These are phyloP conservation scores for Sporothrix inflata DNA, from an alignment of 2,329 filamentous ascomycete species.

Conservation along the genomic window DNA sequence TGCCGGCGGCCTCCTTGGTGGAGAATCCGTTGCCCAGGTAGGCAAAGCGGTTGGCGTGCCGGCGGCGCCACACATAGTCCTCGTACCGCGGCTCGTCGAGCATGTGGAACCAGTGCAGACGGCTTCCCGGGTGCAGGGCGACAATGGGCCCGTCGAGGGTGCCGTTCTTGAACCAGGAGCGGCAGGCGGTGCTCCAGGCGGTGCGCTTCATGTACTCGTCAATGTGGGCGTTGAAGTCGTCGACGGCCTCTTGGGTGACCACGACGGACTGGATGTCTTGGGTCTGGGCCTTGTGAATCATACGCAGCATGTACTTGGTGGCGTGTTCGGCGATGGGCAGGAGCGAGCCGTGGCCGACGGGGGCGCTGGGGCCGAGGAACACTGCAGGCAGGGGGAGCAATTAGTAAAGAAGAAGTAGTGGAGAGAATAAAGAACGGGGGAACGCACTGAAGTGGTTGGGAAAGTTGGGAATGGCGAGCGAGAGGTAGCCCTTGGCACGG, in stretches of 20 bases:
- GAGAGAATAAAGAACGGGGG: not conserved
- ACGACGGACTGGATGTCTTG: constrained; percentile 38
- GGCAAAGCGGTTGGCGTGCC: constrained; percentile 25
- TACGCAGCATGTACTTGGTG: constrained; percentile 25
- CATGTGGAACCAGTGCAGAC: constrained; percentile 37
- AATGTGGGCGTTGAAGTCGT: constrained; percentile 34
- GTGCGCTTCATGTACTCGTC: constrained; percentile 39
- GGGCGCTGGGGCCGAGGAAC: constrained; percentile 24
- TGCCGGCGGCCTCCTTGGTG: not conserved
- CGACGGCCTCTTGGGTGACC: not conserved
- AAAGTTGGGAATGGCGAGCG: constrained; percentile 8
- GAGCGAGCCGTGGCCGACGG: constrained; percentile 23
- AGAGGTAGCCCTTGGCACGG: constrained; percentile 10
- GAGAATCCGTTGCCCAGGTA: constrained; percentile 28
- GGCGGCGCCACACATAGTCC: constrained; percentile 37
- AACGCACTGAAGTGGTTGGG: constrained; percentile 24
- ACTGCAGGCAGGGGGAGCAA: not conserved
- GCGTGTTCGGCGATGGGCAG: constrained; percentile 18
- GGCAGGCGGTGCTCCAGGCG: constrained; percentile 39
- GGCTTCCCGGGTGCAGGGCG: constrained; percentile 34
- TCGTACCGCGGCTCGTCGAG: constrained; percentile 39
- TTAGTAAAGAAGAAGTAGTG: not conserved
- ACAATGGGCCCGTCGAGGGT: constrained; percentile 35
- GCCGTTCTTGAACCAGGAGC: constrained; percentile 38
- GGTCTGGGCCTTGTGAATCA: constrained; percentile 35